Evolutionary conservation across 352 stramenopile species (phyloP).

Genomic region (Pythium scleroteichum): DNA sequence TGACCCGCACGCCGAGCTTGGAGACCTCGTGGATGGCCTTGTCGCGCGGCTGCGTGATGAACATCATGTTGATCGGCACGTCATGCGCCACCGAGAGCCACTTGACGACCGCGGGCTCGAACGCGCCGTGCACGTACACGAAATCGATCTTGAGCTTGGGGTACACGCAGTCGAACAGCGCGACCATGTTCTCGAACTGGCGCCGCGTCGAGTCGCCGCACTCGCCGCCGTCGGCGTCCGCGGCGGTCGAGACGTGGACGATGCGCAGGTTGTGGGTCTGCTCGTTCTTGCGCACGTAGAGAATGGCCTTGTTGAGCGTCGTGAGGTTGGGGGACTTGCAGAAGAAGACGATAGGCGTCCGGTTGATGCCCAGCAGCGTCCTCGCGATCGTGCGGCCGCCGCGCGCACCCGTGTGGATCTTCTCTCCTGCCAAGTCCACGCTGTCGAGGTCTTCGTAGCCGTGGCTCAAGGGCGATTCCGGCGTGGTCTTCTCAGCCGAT

Average conservation of each 20-base stretch:
- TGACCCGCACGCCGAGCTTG: slow-evolving; percentile 91
- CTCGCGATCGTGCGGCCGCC: slow-evolving; percentile 84
- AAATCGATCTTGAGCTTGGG: slow-evolving; percentile 95
- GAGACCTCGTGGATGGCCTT: slow-evolving; percentile 93
- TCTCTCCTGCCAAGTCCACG: slow-evolving; percentile 43
- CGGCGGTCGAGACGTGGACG: slow-evolving; percentile 68
- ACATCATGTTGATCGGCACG: slow-evolving; percentile 95
- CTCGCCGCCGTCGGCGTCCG: slow-evolving; percentile 42
- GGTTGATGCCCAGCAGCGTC: slow-evolving; percentile 82
- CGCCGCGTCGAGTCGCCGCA: not conserved
- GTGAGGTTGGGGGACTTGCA: slow-evolving; percentile 92
- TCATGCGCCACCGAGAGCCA: slow-evolving; percentile 88
- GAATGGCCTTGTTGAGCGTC: slow-evolving; percentile 94
- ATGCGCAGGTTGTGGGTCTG: slow-evolving; percentile 91
- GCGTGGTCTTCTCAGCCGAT: not conserved
- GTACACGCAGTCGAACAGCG: slow-evolving; percentile 93
- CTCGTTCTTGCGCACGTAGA: slow-evolving; percentile 95
- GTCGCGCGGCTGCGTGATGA: slow-evolving; percentile 94
- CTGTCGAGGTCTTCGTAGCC: slow-evolving; percentile 21
- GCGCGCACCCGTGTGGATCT: slow-evolving; percentile 69
- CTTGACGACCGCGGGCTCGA: slow-evolving; percentile 90
- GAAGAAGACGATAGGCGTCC: slow-evolving; percentile 93
- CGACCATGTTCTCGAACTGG: slow-evolving; percentile 83
- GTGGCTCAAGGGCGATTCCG: not conserved
- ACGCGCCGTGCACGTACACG: slow-evolving; percentile 82